Conservation (phyloP, 441 rosid genomes). For the Adansonia madagascariensis region DNA sequence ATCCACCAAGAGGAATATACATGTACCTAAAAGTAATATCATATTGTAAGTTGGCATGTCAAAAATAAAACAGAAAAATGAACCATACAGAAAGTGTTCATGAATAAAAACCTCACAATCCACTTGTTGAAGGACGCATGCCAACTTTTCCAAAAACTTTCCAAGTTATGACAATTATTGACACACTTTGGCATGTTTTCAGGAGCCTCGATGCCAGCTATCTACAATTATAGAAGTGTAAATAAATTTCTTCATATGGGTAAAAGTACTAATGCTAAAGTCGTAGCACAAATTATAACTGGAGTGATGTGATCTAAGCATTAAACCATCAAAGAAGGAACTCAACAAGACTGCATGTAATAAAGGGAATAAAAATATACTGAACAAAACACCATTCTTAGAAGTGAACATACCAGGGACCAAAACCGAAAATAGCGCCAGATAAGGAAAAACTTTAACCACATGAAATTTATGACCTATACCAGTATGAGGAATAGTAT, state of each 20-base stretch:
- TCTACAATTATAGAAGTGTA: slow-evolving; percentile 38
- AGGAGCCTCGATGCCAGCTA: slow-evolving; percentile 84
- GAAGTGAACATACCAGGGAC: slow-evolving; percentile 72
- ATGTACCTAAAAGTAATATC: slow-evolving; percentile 60
- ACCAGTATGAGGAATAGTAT: slow-evolving; percentile 33
- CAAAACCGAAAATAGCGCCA: slow-evolving; percentile 98
- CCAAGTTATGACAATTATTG: slow-evolving; percentile 86
- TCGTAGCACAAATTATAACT: background rate
- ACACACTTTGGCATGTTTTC: slow-evolving; percentile 96
- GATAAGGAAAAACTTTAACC: slow-evolving; percentile 90
- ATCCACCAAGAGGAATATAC: slow-evolving; percentile 96
- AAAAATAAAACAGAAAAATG: slow-evolving; percentile 22
- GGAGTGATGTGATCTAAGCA: slow-evolving; percentile 16
- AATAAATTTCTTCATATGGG: background rate
- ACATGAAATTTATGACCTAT: slow-evolving; percentile 96
- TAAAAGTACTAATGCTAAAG: background rate
- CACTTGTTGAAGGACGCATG: slow-evolving; percentile 98
- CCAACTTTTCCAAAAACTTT: slow-evolving; percentile 97
- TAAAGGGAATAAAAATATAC: slow-evolving; percentile 14
- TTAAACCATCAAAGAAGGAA: background rate
- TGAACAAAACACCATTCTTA: background rate
- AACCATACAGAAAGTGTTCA: slow-evolving; percentile 25
- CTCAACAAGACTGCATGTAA: slow-evolving; percentile 7
- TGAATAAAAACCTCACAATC: slow-evolving; percentile 78
- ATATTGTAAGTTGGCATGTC: slow-evolving; percentile 19